Conservation (phyloP, 2,329 filamentous ascomycete genomes). For the Echinosphaeria canescens region DNA sequence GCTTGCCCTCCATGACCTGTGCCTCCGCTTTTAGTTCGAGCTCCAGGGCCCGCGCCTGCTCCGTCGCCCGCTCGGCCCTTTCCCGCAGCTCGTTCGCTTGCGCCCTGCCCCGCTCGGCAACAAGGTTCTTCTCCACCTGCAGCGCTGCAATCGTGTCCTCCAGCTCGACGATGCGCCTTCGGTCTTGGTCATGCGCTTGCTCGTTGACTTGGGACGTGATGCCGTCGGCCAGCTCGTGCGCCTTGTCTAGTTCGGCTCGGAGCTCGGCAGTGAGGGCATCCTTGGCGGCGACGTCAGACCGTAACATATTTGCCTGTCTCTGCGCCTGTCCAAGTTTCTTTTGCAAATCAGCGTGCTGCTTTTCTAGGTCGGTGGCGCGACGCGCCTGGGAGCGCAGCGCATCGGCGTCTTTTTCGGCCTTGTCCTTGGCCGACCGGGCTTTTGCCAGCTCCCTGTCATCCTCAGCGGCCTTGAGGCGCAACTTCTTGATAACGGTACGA, state of each 20-base stretch:
- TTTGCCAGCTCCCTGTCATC: constrained; percentile 42
- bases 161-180: constrained; percentile 25
- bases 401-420: constrained; percentile 26
- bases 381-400: constrained; percentile 22
- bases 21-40: constrained; percentile 63
- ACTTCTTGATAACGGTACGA: constrained; percentile 60
- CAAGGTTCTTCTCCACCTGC: constrained; percentile 57
- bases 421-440: constrained; percentile 35
- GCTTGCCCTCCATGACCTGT: constrained; percentile 62
- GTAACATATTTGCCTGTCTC: constrained; percentile 28
- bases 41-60: constrained; percentile 46
- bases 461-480: constrained; percentile 43
- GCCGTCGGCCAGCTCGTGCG: constrained; percentile 41
- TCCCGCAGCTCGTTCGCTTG: constrained; percentile 55
- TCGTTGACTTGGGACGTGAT: constrained; percentile 44
- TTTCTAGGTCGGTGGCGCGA: constrained; percentile 32
- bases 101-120: constrained; percentile 39
- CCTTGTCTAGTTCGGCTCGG: constrained; percentile 45
- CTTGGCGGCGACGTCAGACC: constrained; percentile 38
- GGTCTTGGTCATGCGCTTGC: constrained; percentile 45
- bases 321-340: constrained; percentile 34
- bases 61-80: constrained; percentile 49
- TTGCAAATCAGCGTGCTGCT: constrained; percentile 23
- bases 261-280: constrained; percentile 45
- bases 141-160: constrained; percentile 40